phyloP scores from a whole-genome alignment of 2,329 filamentous ascomycete genomes.

The Fusarium gaditjirri region DNA sequence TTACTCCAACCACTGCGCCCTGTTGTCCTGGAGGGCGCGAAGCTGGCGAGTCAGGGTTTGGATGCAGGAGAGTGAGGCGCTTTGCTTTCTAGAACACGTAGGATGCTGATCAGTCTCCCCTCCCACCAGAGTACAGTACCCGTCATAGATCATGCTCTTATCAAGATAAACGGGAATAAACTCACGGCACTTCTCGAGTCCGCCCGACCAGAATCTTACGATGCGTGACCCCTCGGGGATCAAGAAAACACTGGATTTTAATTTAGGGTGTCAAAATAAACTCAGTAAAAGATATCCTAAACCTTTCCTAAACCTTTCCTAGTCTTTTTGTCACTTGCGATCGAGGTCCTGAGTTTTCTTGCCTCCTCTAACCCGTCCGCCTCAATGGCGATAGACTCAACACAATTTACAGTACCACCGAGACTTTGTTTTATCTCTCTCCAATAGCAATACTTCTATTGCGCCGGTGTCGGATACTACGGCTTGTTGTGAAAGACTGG shows the following conservation, averaged over 20 bases:
- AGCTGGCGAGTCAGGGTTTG: conserved; percentile 4
- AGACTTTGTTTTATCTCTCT: not conserved
- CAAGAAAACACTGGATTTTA: too few relatives aligned
- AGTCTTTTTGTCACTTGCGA: too few relatives aligned
- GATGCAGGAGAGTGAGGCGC: not conserved
- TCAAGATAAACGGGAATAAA: not conserved
- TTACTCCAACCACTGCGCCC: conserved; percentile 12
- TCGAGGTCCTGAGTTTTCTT: too few relatives aligned
- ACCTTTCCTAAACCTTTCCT: too few relatives aligned
- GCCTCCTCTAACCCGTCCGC: too few relatives aligned
- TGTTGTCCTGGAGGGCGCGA: not conserved
- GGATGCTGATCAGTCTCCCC: not conserved
- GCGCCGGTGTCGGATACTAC: conserved; percentile 21
- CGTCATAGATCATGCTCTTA: not conserved
- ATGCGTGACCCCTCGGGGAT: too few relatives aligned
- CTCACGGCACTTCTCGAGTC: not conserved
- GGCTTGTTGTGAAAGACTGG: conserved; percentile 4
- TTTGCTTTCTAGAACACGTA: conserved; percentile 11
- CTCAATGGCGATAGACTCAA: not conserved
- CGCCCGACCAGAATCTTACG: conserved; percentile 13
- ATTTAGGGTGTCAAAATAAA: too few relatives aligned
- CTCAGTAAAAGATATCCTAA: too few relatives aligned
- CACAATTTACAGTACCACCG: not conserved
- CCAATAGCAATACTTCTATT: conserved; percentile 10
- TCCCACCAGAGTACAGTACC: not conserved